Evolutionary conservation across 1,284 basidiomycete genomes (phyloP).

Genomic region (Dichomitus squalens): DNA sequence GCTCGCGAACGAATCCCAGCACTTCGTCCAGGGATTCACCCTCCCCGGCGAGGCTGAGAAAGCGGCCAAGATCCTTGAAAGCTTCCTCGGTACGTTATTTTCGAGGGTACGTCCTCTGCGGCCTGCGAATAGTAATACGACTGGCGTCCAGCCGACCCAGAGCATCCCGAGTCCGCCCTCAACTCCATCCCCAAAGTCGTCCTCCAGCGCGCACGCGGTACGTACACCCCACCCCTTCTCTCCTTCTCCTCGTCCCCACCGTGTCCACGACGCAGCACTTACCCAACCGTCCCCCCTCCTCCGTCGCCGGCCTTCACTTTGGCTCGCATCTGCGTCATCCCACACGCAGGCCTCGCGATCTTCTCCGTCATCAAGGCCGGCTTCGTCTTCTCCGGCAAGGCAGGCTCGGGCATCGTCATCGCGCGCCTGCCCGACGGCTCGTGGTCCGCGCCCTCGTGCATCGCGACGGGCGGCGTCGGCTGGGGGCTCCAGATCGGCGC

Average conservation of each 20-base stretch:
- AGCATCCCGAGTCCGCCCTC: slow-evolving; percentile 86
- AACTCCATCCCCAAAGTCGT: slow-evolving; percentile 96
- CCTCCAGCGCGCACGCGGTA: slow-evolving; percentile 86
- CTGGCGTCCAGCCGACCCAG: slow-evolving; percentile 76
- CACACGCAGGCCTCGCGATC: slow-evolving; percentile 78
- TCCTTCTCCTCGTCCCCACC: not conserved
- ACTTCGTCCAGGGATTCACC: slow-evolving; percentile 82
- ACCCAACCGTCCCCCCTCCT: not conserved
- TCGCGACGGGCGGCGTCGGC: slow-evolving; percentile 95
- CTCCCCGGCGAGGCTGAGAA: slow-evolving; percentile 89
- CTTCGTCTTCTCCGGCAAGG: slow-evolving; percentile 96
- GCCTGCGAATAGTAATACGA: not conserved
- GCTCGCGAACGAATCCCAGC: slow-evolving; percentile 70
- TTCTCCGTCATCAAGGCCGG: slow-evolving; percentile 96
- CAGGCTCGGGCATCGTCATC: slow-evolving; percentile 93
- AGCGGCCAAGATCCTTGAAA: slow-evolving; percentile 87
- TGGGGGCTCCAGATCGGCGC: slow-evolving; percentile 97
- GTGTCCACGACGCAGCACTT: not conserved
- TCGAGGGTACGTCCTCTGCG: not conserved
- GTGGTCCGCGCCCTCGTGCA: slow-evolving; percentile 97
- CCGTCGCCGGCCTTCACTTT: slow-evolving; percentile 2
- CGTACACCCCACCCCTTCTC: slow-evolving; percentile 21
- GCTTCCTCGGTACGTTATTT: slow-evolving; percentile 76
- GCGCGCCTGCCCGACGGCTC: slow-evolving; percentile 94
- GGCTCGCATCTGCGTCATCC: not conserved